Percentiles rank a stretch among this genome's conserved stretches.
These are phyloP conservation scores for Galeopsis tetrahit DNA, from an alignment of 257 asterid species.

Conservation along the genomic window DNA sequence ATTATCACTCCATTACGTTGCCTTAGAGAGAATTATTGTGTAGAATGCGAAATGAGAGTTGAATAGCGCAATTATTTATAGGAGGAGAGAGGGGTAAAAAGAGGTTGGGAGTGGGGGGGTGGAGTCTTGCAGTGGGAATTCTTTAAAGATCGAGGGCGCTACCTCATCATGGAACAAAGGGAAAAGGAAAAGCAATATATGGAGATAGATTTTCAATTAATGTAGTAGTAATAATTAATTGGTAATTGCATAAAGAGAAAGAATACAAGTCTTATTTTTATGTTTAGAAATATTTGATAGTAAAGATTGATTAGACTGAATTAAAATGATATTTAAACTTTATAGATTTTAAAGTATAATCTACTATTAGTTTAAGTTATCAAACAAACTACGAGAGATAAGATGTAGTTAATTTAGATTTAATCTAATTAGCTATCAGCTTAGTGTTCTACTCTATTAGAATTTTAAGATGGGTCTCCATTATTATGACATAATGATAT, in stretches of 20 bases:
- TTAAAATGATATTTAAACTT: too few species aligned
- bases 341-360: too few species aligned
- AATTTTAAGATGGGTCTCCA: too few species aligned
- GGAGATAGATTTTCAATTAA: background rate
- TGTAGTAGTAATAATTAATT: background rate
- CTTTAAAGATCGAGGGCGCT: slow-evolving; percentile 39
- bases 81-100: slow-evolving; percentile 18
- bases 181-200: slow-evolving; percentile 30
- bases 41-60: background rate
- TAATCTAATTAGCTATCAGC: too few species aligned
- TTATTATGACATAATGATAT: too few species aligned
- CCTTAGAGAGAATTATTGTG: too few species aligned
- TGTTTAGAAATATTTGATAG: too few species aligned
- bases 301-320: too few species aligned
- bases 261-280: slow-evolving; percentile 10
- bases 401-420: too few species aligned
- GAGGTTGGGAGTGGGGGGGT: background rate
- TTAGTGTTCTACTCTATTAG: too few species aligned
- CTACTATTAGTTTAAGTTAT: too few species aligned
- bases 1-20: background rate
- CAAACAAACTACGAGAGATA: too few species aligned
- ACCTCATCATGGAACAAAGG: slow-evolving; percentile 26
- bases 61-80: slow-evolving; percentile 42
- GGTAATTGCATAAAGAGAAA: slow-evolving; percentile 27
- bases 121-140: slow-evolving; percentile 59